These are phyloP conservation scores for Colletotrichum gigasporum DNA, from an alignment of 2,329 filamentous ascomycete genomes.

Conservation along the genomic window DNA sequence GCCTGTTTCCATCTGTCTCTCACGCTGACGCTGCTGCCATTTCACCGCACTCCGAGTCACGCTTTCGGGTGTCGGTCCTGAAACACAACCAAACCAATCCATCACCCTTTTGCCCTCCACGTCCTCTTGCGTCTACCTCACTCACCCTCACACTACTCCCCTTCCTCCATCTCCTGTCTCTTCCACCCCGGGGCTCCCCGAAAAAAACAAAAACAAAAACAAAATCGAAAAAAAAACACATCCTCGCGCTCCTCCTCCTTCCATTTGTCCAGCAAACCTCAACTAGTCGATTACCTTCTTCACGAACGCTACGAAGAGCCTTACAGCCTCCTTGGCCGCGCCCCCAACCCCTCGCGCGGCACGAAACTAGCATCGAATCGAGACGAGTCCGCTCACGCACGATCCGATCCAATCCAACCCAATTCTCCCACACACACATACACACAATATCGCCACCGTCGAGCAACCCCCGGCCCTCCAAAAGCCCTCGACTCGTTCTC, in stretches of 20 bases:
- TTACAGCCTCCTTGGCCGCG: background rate
- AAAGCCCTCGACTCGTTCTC: background rate
- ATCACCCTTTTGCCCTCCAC: slow-evolving; percentile 20
- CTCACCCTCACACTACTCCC: background rate
- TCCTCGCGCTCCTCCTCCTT: background rate
- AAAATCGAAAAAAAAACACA: background rate
- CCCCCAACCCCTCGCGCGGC: slow-evolving; percentile 21
- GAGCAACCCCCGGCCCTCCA: slow-evolving; percentile 11
- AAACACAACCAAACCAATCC: slow-evolving; percentile 30
- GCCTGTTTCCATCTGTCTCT: slow-evolving; percentile 12
- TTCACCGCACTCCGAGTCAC: slow-evolving; percentile 31
- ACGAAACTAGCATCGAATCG: slow-evolving; percentile 31
- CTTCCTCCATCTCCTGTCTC: background rate
- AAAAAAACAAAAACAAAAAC: background rate
- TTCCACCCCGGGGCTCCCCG: too few species aligned
- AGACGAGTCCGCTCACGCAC: slow-evolving; percentile 32
- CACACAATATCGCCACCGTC: slow-evolving; percentile 24
- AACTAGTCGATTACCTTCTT: background rate
- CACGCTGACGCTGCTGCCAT: slow-evolving; percentile 20
- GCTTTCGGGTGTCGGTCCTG: slow-evolving; percentile 31
- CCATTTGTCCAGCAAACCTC: background rate
- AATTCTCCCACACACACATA: slow-evolving; percentile 23
- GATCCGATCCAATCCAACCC: slow-evolving; percentile 22
- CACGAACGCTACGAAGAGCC: background rate
- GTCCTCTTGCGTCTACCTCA: slow-evolving; percentile 5